Evolutionary conservation across 164 flowering plant genomes (phyloP).

Genomic region (Platanus orientalis): DNA sequence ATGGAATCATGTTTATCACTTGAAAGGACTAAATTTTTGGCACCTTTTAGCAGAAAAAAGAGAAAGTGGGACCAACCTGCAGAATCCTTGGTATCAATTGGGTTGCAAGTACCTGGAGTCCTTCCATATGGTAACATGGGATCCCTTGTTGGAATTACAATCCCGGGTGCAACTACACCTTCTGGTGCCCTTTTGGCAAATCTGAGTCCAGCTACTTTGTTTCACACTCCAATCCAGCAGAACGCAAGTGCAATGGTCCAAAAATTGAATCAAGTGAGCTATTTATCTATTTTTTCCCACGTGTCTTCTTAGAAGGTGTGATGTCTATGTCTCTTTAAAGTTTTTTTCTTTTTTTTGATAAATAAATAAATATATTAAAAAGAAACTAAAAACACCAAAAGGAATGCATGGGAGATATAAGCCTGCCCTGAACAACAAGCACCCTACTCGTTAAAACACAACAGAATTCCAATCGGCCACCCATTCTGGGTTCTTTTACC

Average conservation of each 20-base stretch:
- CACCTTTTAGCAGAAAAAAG: slow-evolving; percentile 52
- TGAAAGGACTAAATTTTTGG: slow-evolving; percentile 1
- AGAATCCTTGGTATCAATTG: slow-evolving; percentile 56
- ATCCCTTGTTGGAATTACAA: slow-evolving; percentile 33
- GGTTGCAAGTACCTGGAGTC: slow-evolving; percentile 43
- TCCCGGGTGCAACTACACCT: slow-evolving; percentile 32
- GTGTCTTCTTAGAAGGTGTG: neutral
- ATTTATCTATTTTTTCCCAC: neutral
- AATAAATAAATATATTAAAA: too few species aligned
- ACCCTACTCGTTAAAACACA: too few species aligned
- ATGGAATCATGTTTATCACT: neutral
- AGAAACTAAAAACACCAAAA: too few species aligned
- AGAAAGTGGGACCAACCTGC: slow-evolving; percentile 99
- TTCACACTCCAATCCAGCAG: slow-evolving; percentile 40
- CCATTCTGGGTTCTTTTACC: too few species aligned
- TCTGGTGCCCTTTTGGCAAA: slow-evolving; percentile 30
- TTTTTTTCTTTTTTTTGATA: neutral
- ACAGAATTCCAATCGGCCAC: too few species aligned
- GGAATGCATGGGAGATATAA: too few species aligned
- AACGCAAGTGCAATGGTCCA: slow-evolving; percentile 37
- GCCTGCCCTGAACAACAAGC: too few species aligned
- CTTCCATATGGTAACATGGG: slow-evolving; percentile 39
- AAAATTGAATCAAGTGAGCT: slow-evolving; percentile 53
- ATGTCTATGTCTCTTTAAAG: neutral
- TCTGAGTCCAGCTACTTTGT: slow-evolving; percentile 24